Evolutionary conservation across 345 rosid species (phyloP).

Genomic region (Carallia brachiata): DNA sequence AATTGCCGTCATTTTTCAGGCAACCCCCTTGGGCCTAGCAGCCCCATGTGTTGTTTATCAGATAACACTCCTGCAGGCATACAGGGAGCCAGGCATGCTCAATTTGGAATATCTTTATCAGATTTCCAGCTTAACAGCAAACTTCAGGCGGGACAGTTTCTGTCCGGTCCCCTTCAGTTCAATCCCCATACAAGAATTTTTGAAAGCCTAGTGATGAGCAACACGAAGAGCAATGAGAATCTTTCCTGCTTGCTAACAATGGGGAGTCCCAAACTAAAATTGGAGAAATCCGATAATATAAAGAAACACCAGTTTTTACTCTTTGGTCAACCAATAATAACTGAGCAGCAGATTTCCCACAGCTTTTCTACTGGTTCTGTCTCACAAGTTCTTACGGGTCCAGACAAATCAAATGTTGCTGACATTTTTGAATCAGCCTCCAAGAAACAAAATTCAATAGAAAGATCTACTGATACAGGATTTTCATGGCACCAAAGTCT

Average conservation of each 20-base stretch:
- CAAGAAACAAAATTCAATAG: slow-evolving; percentile 29
- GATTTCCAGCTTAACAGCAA: slow-evolving; percentile 60
- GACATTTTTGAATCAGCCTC: slow-evolving; percentile 29
- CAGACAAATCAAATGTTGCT: slow-evolving; percentile 27
- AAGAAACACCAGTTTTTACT: slow-evolving; percentile 74
- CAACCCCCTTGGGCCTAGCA: slow-evolving; percentile 62
- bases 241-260: slow-evolving; percentile 76
- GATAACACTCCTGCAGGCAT: slow-evolving; percentile 92
- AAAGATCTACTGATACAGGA: slow-evolving; percentile 33
- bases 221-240: slow-evolving; percentile 38
- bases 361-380: slow-evolving; percentile 39
- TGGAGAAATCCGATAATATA: slow-evolving; percentile 45
- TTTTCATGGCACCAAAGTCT: slow-evolving; percentile 50
- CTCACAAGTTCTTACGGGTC: slow-evolving; percentile 31
- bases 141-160: slow-evolving; percentile 56
- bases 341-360: slow-evolving; percentile 57
- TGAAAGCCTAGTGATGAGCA: slow-evolving; percentile 34
- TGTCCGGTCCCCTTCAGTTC: slow-evolving; percentile 50
- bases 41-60: slow-evolving; percentile 58
- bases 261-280: slow-evolving; percentile 51
- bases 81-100: slow-evolving; percentile 99
- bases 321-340: slow-evolving; percentile 83
- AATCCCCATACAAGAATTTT: slow-evolving; percentile 44
- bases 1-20: slow-evolving; percentile 62
- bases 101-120: slow-evolving; percentile 65